Base-by-base conservation (phyloP, 2,329 filamentous ascomycete species). In the Botrytis medusae region DNA sequence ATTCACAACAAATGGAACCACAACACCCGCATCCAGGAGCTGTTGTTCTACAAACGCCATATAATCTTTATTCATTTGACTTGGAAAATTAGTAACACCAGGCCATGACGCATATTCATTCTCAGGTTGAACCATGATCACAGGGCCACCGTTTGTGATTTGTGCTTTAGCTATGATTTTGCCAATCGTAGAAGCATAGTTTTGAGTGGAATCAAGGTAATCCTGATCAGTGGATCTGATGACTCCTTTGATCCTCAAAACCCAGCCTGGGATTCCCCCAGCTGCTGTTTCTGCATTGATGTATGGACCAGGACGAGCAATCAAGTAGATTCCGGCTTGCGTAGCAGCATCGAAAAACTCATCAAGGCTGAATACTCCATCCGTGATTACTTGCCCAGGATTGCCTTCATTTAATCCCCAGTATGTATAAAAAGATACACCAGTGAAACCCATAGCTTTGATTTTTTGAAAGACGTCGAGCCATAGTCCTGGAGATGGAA, bases 401-500 rank as follows among this genome's bases (percentile, higher is more conserved):
- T 91, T 90, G 4, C 92, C 92, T 80, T 96, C 93, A 0, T 94
- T 81, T 4, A 95, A 83, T 5, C 91, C 92, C 93, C 93, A 97
- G 77, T 94, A 88, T 8, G 90, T 86, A 78, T 95, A 95, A 81
- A 95, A 93, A 0, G 92, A 94, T 1, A 95, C 91, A 65, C 89
- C 87, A 77, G 92, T 95, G 83, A 94, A 95, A 0, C 93, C 93
- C 2, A 94, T 82, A 0, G 92, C 91, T 81, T 92, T 94, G 81
- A 95, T 89, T 82, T 97, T 97, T 78, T 96, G 91, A 77, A 97
- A 91, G 2, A 95, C 80, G 76, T 95, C 93, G 16, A 92, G 84
- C 84, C 91, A 90, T 6, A 92, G 83, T 64, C 84, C 83, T 4
- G 88, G 86, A 2, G 91, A 89, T 1, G 90, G 89, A 1, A 91